Evolutionary conservation across 2,329 filamentous ascomycete species (phyloP).

Genomic region (Emergomyces orientalis): DNA sequence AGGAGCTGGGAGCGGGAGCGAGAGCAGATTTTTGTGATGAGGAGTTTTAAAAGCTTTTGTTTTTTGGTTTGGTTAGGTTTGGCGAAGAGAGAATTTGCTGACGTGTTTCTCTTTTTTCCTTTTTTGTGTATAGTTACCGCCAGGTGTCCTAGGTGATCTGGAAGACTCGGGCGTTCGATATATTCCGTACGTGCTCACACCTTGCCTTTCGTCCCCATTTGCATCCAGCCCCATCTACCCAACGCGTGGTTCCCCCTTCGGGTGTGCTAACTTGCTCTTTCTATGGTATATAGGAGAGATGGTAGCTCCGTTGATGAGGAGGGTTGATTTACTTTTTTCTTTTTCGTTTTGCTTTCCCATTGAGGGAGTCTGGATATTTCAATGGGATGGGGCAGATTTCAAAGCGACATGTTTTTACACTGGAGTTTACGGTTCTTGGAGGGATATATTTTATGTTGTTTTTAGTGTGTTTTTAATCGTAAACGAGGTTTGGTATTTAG

Average conservation of each 20-base stretch:
- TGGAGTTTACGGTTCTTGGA: not conserved
- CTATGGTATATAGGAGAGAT: slow-evolving; percentile 29
- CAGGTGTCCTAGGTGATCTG: slow-evolving; percentile 47
- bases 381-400: not conserved
- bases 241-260: not conserved
- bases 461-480: not conserved
- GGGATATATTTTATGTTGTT: not conserved
- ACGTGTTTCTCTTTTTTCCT: not conserved
- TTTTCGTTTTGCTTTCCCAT: not conserved
- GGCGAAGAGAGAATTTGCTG: not conserved
- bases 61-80: not conserved
- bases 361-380: not conserved
- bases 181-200: slow-evolving; percentile 41
- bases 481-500: not conserved
- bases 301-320: slow-evolving; percentile 41
- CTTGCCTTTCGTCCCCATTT: not conserved
- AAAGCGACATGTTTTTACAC: not conserved
- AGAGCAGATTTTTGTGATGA: not conserved
- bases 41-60: not conserved
- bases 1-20: not conserved
- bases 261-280: not conserved
- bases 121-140: slow-evolving; percentile 40
- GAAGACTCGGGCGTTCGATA: slow-evolving; percentile 54
- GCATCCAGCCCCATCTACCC: not conserved
- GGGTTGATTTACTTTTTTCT: slow-evolving; percentile 16